Conservation (phyloP, 306 rosid genomes). For the Trifolium dubium region DNA sequence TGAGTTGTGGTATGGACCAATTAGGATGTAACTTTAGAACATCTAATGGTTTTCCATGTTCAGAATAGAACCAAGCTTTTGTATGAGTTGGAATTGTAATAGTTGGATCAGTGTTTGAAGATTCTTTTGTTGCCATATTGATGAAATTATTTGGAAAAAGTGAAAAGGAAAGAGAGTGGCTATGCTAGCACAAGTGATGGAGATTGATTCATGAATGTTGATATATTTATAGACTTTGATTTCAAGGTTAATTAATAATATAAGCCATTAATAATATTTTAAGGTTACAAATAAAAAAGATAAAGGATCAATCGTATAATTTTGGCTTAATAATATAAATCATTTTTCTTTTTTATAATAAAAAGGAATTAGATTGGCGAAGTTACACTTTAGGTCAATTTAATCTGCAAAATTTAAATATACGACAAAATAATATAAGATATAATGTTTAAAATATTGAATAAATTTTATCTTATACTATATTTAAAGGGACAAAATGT, state of each 20-base stretch:
- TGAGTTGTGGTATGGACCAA: conserved; percentile 52
- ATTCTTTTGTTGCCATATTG: not conserved
- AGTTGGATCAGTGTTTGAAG: not conserved
- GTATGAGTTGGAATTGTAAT: conserved; percentile 40
- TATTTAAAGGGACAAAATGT: too few relatives aligned
- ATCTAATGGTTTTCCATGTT: conserved; percentile 52
- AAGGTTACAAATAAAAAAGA: too few relatives aligned
- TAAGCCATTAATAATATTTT: too few relatives aligned
- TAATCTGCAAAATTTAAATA: too few relatives aligned
- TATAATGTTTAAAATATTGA: too few relatives aligned
- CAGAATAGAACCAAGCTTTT: conserved; percentile 70
- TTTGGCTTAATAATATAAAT: not conserved
- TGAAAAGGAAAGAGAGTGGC: not conserved
- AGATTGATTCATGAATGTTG: conserved; percentile 4
- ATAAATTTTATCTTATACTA: too few relatives aligned
- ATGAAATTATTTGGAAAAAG: not conserved
- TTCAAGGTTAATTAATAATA: not conserved
- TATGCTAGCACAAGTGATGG: not conserved
- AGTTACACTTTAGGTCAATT: too few relatives aligned
- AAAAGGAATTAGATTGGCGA: too few relatives aligned
- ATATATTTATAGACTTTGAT: not conserved
- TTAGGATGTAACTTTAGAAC: conserved; percentile 56
- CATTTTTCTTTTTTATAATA: too few relatives aligned
- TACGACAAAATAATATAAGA: too few relatives aligned
- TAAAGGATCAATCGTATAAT: too few relatives aligned